A percentile compares a stretch with the other conserved stretches of the same genome.
Evolutionary conservation across 78 protist genomes (phyloP).

Genomic region (Goniomonas avonlea): DNA sequence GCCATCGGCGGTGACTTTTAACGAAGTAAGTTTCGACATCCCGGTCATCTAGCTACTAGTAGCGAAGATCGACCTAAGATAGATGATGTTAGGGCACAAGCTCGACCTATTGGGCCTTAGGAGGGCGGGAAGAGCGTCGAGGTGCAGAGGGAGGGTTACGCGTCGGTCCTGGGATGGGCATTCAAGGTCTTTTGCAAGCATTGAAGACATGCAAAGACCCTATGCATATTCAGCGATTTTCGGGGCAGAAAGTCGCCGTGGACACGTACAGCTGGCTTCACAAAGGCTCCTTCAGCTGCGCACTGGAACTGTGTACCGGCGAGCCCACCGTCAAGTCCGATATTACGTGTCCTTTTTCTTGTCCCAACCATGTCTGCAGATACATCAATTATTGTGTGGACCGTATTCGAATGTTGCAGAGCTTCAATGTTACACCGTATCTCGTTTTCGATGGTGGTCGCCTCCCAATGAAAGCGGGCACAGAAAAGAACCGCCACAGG

Average conservation of each 20-base stretch:
- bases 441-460: constrained; percentile 14
- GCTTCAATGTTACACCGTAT: neutral
- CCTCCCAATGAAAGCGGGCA: neutral
- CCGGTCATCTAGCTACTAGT: too few relatives aligned
- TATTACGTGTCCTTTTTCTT: neutral
- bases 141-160: too few relatives aligned
- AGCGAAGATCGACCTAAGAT: too few relatives aligned
- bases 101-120: too few relatives aligned
- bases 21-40: too few relatives aligned
- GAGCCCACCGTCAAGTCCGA: constrained; percentile 10
- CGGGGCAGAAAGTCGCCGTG: constrained; percentile 19
- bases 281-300: neutral
- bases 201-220: too few relatives aligned
- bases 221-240: neutral
- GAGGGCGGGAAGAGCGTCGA: too few relatives aligned
- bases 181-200: too few relatives aligned
- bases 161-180: too few relatives aligned
- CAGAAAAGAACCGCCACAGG: neutral
- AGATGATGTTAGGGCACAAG: too few relatives aligned
- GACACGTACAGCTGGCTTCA: constrained; percentile 24
- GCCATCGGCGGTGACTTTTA: too few relatives aligned
- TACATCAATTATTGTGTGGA: constrained; percentile 1
- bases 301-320: constrained; percentile 19
- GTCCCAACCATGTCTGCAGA: neutral
- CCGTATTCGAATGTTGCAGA: neutral